Evolutionary conservation across 2,329 filamentous ascomycete species (phyloP), one percentile per base, ranked within the genome.

Genomic region (Atkinsonella hypoxylon): DNA sequence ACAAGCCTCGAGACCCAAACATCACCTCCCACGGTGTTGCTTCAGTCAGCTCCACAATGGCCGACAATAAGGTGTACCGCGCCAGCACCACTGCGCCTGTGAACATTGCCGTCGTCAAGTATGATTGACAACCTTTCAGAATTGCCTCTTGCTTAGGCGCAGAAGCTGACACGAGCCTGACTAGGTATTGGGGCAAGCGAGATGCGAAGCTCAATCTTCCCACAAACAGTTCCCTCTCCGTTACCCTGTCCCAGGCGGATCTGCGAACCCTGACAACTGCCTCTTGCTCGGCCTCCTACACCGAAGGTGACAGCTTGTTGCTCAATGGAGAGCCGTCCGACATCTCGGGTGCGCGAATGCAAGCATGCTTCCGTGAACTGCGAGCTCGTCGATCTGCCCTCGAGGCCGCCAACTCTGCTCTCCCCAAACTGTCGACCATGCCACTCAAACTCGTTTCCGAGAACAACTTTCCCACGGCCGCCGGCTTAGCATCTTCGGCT

Each of bases 401-500:
- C 61, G 93, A 98, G 69, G 73, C 75, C 36, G 69, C 76, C 54
- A 75, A 95, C 65, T 60, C 82, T 0, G 82, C 81, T 20, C 78
- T 95, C n/a, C 89, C 91, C 42, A 88, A 87, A 67, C 81, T 98
- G 51, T 87, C 89, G 11, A 65, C 75, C 48, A 75, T 86, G 61
- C 82, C 87, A 34, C 81, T 98, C 54, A 86, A 84, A 60, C 84
- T 98, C 57, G 89, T 96, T 51, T 93, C 87, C 51, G 87, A 93
- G 73, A 98, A 98, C 78, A 98, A 98, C 78, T 98, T 98, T 77
- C 93, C 93, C 56, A 98, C 93, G 2, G 93, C 93, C 26, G 93
- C 93, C 4, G 93, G 93, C 7, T 82, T 98, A 15, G 83, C 83
- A 4, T 84, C 79, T 17, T 86, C 82, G 0, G 83, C 82, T 1